These are phyloP conservation scores for Sindora glabra DNA, from an alignment of 306 rosid genomes.

Conservation along the genomic window DNA sequence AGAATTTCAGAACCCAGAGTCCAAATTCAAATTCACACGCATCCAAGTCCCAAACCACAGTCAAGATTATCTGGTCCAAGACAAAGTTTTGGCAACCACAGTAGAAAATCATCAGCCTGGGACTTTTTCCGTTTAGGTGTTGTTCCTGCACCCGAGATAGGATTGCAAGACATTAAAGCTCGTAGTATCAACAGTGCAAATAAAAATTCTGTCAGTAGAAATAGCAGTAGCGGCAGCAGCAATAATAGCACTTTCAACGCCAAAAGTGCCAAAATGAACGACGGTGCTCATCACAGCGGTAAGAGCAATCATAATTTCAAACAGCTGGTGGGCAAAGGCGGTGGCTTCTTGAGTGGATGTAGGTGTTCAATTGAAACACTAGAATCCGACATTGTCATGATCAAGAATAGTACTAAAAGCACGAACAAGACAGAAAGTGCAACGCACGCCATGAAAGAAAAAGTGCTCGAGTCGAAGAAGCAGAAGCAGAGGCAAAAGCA, in stretches of 20 bases:
- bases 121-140: conserved; percentile 67
- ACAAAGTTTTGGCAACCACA: conserved; percentile 22
- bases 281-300: not conserved
- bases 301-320: conserved; percentile 16
- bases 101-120: conserved; percentile 61
- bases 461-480: conserved; percentile 33
- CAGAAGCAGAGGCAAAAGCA: conserved; percentile 36
- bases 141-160: conserved; percentile 69
- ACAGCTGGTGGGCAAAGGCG: conserved; percentile 26
- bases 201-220: conserved; percentile 30
- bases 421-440: conserved; percentile 19
- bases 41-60: conserved; percentile 83
- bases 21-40: conserved; percentile 54
- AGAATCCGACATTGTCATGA: conserved; percentile 18
- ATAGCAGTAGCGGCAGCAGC: conserved; percentile 31
- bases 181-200: conserved; percentile 25
- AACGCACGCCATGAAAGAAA: conserved; percentile 43
- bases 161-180: conserved; percentile 44
- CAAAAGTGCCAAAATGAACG: not conserved
- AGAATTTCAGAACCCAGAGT: conserved; percentile 28
- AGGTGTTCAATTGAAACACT: conserved; percentile 53
- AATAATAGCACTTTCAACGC: not conserved
- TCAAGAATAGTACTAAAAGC: conserved; percentile 19
- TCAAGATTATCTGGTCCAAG: conserved; percentile 20
- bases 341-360: conserved; percentile 52